Conservation (phyloP, 176 grass and related monocot genomes). For the Metroxylon sagu region DNA sequence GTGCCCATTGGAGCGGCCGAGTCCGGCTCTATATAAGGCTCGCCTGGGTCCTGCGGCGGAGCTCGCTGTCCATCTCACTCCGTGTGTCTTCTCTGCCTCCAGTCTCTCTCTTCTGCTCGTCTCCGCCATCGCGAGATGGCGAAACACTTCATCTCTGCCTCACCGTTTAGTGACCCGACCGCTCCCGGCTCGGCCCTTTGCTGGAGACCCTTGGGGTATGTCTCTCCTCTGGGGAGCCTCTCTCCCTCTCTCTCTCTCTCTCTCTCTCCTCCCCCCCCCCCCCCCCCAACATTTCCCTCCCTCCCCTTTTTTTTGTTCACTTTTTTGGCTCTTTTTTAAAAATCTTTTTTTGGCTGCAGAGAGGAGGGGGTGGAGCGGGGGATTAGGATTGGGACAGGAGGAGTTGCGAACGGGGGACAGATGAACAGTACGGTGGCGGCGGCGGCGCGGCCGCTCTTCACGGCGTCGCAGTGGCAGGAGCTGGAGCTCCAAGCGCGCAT, state of each 20-base stretch:
- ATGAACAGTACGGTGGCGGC: slow-evolving; percentile 8
- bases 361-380: slow-evolving; percentile 23
- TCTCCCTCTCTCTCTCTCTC: too few relatives aligned
- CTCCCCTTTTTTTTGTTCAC: background rate
- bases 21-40: slow-evolving; percentile 11
- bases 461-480: slow-evolving; percentile 85
- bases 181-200: background rate
- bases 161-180: slow-evolving; percentile 5
- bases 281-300: slow-evolving; percentile 26
- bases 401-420: background rate
- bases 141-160: background rate
- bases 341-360: slow-evolving; percentile 8
- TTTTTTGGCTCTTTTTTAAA: too few relatives aligned
- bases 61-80: background rate
- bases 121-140: background rate
- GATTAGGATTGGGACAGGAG: slow-evolving; percentile 24
- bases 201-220: background rate
- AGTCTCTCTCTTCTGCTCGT: background rate
- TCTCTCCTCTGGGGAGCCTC: slow-evolving; percentile 1
- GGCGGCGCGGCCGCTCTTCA: slow-evolving; percentile 53
- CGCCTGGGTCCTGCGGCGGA: slow-evolving; percentile 21
- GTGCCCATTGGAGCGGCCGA: background rate
- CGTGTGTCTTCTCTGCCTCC: slow-evolving; percentile 1
- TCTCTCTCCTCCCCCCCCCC: slow-evolving; percentile 23
- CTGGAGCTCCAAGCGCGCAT: slow-evolving; percentile 82